Conservation (phyloP, 768 basidiomycete genomes). For the Russula abietina region DNA sequence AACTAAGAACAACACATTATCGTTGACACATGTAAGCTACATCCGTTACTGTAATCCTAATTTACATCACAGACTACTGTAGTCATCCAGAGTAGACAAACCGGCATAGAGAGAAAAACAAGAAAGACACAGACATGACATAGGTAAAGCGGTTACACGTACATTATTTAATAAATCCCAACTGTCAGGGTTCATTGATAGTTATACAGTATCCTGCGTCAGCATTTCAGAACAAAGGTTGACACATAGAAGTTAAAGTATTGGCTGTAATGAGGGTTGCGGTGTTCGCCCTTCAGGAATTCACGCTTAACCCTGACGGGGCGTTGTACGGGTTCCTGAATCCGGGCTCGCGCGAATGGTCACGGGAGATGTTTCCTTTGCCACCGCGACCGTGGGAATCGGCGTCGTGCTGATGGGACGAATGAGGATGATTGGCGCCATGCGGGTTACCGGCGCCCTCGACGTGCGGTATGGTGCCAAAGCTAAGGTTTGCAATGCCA, state of each 20-base stretch:
- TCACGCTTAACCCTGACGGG: no score
- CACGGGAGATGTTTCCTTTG: slow-evolving; percentile 47
- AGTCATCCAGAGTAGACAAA: neutral
- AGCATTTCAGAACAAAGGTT: neutral
- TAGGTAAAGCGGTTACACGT: neutral
- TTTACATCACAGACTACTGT: neutral
- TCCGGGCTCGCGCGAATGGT: slow-evolving; percentile 33
- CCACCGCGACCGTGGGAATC: slow-evolving; percentile 56
- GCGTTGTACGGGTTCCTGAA: neutral
- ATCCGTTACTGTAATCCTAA: neutral
- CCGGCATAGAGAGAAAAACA: neutral
- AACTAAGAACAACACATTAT: neutral
- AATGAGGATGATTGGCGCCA: slow-evolving; percentile 2
- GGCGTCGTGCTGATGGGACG: slow-evolving; percentile 26
- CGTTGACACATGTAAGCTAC: neutral
- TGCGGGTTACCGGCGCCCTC: slow-evolving; percentile 24
- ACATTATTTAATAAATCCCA: neutral
- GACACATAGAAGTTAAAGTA: neutral
- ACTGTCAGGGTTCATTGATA: neutral
- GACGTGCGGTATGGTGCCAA: slow-evolving; percentile 24
- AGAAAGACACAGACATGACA: neutral
- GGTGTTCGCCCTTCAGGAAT: no score
- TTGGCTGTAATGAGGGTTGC: neutral
- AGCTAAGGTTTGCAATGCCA: slow-evolving; percentile 55
- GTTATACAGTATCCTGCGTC: neutral